Evolutionary conservation across 768 basidiomycete genomes (phyloP).

Genomic region (Lactarius tabidus): DNA sequence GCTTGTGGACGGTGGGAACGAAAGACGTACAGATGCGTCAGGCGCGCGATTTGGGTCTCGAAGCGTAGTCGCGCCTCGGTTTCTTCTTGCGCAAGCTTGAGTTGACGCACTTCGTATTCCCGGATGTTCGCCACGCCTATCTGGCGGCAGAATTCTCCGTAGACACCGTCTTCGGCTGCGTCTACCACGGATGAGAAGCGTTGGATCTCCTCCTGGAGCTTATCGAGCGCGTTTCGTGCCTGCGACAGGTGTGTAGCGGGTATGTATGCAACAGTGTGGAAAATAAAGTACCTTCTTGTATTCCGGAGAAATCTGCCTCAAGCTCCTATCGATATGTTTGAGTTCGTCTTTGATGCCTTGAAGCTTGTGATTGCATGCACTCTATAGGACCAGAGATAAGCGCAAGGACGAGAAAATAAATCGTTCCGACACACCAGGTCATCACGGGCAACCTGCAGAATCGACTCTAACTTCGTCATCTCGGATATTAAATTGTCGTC

Average conservation of each 20-base stretch:
- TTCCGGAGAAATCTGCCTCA: conserved; percentile 64
- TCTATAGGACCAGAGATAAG: conserved; percentile 40
- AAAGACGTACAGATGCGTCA: conserved; percentile 73
- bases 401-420: conserved; percentile 8
- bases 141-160: conserved; percentile 69
- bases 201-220: conserved; percentile 52
- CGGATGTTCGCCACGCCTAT: conserved; percentile 81
- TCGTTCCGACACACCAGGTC: conserved; percentile 52
- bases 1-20: neutral
- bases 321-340: conserved; percentile 70
- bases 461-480: conserved; percentile 73
- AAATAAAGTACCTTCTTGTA: conserved; percentile 55
- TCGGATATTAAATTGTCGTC: conserved; percentile 78
- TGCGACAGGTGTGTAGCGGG: conserved; percentile 30
- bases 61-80: conserved; percentile 78
- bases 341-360: conserved; percentile 80
- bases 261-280: neutral
- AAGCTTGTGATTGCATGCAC: conserved; percentile 68
- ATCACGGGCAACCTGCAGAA: conserved; percentile 70
- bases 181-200: conserved; percentile 57
- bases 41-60: conserved; percentile 79
- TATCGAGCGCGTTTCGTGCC: conserved; percentile 51
- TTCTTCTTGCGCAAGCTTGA: conserved; percentile 85
- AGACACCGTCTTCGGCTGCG: conserved; percentile 76
- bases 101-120: conserved; percentile 89